Evolutionary conservation across 2,329 filamentous ascomycete species (phyloP).

Genomic region (Parastagonospora nodorum): DNA sequence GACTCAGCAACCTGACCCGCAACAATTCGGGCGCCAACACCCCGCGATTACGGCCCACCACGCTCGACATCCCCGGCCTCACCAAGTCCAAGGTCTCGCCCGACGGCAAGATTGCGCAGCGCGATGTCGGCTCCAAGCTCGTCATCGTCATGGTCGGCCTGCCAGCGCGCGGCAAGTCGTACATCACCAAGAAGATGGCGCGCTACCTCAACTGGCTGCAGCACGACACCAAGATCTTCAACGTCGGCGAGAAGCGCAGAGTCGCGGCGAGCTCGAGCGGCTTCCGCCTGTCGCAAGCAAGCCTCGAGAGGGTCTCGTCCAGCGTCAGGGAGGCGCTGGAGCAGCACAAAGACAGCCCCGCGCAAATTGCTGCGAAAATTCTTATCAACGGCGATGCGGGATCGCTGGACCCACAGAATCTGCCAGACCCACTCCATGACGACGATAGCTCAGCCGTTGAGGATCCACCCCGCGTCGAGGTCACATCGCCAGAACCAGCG

Average conservation of each 20-base stretch:
- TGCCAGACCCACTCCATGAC: conserved; percentile 34
- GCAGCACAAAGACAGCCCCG: conserved; percentile 32
- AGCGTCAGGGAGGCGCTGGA: conserved; percentile 31
- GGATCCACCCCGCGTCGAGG: conserved; percentile 36
- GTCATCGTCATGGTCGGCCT: conserved; percentile 98
- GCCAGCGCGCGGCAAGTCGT: conserved; percentile 94
- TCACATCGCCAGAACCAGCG: conserved; percentile 40
- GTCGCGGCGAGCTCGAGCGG: conserved; percentile 69
- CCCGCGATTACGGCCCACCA: conserved; percentile 85
- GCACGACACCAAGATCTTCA: conserved; percentile 95
- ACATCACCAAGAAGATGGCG: conserved; percentile 97
- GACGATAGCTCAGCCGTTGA: conserved; percentile 31
- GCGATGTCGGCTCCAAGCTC: conserved; percentile 94
- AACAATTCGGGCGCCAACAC: conserved; percentile 79
- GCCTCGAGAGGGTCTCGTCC: conserved; percentile 33
- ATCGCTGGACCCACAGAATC: conserved; percentile 39
- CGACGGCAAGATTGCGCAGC: conserved; percentile 88
- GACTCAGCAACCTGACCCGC: conserved; percentile 65
- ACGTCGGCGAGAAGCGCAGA: conserved; percentile 89
- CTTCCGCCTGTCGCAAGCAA: conserved; percentile 44
- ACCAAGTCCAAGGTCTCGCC: conserved; percentile 95
- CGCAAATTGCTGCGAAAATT: conserved; percentile 58
- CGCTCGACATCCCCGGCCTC: conserved; percentile 94
- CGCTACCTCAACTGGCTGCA: conserved; percentile 97
- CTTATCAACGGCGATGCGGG: conserved; percentile 62